phyloP scores from a whole-genome alignment of 2,329 filamentous ascomycete genomes.

The Colletotrichum sp. region DNA sequence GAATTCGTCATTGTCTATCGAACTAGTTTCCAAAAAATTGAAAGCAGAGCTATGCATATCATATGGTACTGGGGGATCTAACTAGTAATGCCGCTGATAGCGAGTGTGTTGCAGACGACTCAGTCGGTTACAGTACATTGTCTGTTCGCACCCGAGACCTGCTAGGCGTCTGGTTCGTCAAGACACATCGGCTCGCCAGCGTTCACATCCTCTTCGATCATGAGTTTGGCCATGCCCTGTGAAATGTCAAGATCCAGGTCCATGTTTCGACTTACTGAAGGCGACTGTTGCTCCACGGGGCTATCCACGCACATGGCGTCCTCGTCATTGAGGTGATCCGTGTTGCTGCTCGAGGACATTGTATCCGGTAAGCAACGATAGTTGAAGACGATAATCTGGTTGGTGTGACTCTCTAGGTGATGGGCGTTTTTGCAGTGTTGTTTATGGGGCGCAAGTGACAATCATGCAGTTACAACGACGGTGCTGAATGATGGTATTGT shows the following conservation, averaged over 20 bases:
- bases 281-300: neutral
- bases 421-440: neutral
- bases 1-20: neutral
- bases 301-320: neutral
- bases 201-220: neutral
- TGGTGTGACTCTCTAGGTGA: neutral
- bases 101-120: neutral
- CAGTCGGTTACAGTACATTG: neutral
- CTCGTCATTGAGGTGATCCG: neutral
- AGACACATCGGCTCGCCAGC: neutral
- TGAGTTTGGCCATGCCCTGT: neutral
- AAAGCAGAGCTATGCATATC: neutral
- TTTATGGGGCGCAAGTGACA: neutral
- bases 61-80: neutral
- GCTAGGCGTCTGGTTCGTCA: neutral
- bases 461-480: neutral
- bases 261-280: neutral
- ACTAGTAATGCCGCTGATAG: neutral
- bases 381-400: neutral
- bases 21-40: neutral
- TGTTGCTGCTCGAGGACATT: neutral
- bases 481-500: neutral
- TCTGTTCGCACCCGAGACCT: neutral
- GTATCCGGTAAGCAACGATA: neutral
- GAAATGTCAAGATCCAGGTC: neutral